Percentiles rank a stretch among this genome's conserved stretches.
phyloP scores from a whole-genome alignment of 2,329 filamentous ascomycete genomes.

The Alternaria brassicae region DNA sequence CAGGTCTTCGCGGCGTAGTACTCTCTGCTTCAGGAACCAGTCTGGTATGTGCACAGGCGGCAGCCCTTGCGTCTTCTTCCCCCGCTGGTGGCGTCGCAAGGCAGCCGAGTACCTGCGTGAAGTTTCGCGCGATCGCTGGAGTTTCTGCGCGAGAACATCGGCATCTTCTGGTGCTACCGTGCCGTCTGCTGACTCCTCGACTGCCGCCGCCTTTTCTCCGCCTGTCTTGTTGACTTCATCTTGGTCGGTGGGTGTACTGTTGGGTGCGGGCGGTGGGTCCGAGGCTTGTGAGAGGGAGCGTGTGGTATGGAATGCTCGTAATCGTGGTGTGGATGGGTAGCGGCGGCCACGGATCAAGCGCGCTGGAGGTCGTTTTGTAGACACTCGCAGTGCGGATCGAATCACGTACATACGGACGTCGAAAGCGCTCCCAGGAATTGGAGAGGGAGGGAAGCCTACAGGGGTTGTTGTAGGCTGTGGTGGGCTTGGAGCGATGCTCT shows the following conservation, averaged over 20 bases:
- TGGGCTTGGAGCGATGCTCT: constrained; percentile 26
- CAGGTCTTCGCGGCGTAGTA: constrained; percentile 52
- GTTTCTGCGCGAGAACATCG: constrained; percentile 46
- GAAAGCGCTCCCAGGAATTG: constrained; percentile 24
- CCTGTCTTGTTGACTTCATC: constrained; percentile 32
- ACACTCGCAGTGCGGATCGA: constrained; percentile 52
- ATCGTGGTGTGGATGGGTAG: constrained; percentile 38
- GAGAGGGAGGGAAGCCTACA: constrained; percentile 28
- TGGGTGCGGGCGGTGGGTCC: constrained; percentile 38
- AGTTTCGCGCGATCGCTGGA: constrained; percentile 46
- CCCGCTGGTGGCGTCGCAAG: constrained; percentile 43
- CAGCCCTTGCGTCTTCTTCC: constrained; percentile 43
- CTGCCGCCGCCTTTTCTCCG: constrained; percentile 25
- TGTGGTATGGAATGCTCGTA: constrained; percentile 47
- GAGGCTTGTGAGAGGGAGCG: constrained; percentile 35
- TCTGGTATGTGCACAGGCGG: constrained; percentile 60
- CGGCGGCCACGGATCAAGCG: constrained; percentile 48
- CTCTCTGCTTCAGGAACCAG: constrained; percentile 63
- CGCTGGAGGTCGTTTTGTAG: constrained; percentile 47
- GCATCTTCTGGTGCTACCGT: constrained; percentile 39
- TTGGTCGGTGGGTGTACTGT: constrained; percentile 37
- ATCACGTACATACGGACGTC: constrained; percentile 52
- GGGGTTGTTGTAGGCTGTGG: constrained; percentile 18
- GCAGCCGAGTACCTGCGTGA: constrained; percentile 45
- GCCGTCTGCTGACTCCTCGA: constrained; percentile 29